Base-by-base conservation (phyloP, 441 rosid genomes). In the Populus hybrid region DNA sequence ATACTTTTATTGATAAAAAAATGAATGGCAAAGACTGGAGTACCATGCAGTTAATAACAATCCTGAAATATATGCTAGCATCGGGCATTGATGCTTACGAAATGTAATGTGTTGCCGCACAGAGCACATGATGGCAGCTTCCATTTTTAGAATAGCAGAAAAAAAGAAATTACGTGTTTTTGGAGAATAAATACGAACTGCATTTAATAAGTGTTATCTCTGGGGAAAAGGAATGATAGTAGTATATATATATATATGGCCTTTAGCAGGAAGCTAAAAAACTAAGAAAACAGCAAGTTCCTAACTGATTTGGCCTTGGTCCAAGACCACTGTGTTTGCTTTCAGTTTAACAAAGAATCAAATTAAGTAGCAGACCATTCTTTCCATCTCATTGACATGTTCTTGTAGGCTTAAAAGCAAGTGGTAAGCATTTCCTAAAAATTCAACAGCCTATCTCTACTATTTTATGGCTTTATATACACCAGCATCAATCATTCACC, bases 331-430 rank as follows among this genome's bases (percentile, higher is more conserved):
- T 8, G 75, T 10, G 18, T 74, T 26, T 65, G 40, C 28, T 42
- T 11, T 7, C 14, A 18, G 23, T 59, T 21, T 69, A 57, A 57
- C 23, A 9, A 21, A 32, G 57, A 40, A 24, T 12, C 16, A 40
- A 71, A 24, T 24, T 24, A 24, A 70, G 4, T 9, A 21, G 92
- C 19, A 14, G 65, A 19, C 46, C 34, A 81, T 86, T 57, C 75
- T 57, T 40, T 28, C 65, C 26, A 57, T 36, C 3, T 35, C 30
- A 36, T 35, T 4, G 50, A 30, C 32, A 26, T 28, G 42, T 42
- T 46, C 67, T 50, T 21, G 67, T 32, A 50, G 1, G 32, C 30
- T 23, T 50, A 50, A 69, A 12, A 32, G 97, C 98, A 89, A 91
- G 35, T 19, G 30, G 40, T 46, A 34, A 11, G 32, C 34, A 32